Conservation (phyloP, 345 rosid species). For the Psidium friedrichsthalianum region DNA sequence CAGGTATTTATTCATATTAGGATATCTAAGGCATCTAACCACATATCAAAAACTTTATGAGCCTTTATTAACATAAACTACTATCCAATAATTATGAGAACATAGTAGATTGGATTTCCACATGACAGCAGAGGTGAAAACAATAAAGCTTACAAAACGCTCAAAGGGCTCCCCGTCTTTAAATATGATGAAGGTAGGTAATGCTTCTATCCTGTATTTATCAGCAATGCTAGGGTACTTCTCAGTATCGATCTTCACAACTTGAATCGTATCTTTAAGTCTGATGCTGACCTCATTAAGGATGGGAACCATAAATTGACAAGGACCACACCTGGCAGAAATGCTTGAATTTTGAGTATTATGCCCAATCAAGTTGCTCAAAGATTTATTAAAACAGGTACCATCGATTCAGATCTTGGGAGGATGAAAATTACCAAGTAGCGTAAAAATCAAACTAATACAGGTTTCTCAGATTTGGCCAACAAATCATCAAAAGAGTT, state of each 20-base stretch:
- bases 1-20: not conserved
- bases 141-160: constrained; percentile 64
- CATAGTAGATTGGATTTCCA: not conserved
- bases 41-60: not conserved
- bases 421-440: constrained; percentile 40
- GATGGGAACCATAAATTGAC: constrained; percentile 82
- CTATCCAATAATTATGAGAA: not conserved
- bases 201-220: constrained; percentile 59
- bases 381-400: not conserved
- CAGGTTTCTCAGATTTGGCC: constrained; percentile 57
- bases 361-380: not conserved
- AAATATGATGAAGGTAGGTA: constrained; percentile 84
- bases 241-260: constrained; percentile 90
- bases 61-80: not conserved
- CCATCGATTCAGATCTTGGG: not conserved
- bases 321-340: constrained; percentile 87
- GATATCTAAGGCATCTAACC: not conserved
- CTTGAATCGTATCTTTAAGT: constrained; percentile 53
- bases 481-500: constrained; percentile 64
- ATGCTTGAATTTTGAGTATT: not conserved
- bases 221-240: constrained; percentile 76
- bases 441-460: constrained; percentile 83
- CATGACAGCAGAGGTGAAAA: not conserved
- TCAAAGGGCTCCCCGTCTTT: constrained; percentile 72
- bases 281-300: constrained; percentile 59